Evolutionary conservation across 768 basidiomycete genomes (phyloP), one percentile per base, ranked within the genome.

Genomic region (Ramaria rubella): DNA sequence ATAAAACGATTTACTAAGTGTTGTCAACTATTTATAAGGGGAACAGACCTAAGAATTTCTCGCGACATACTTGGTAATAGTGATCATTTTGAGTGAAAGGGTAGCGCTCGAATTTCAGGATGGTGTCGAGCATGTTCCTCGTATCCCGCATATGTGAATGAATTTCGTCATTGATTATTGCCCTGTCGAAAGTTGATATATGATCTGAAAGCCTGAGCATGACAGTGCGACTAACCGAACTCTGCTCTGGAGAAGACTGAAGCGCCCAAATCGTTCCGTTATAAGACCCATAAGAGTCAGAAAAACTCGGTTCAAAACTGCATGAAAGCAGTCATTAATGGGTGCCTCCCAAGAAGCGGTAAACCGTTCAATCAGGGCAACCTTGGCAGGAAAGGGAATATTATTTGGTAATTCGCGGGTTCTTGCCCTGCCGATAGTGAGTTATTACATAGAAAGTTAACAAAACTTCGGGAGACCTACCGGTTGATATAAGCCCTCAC

Each of bases 81-180:
- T 75, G 74, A 4, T 56, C 60, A 55, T 77, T 79, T 60, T 73
- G 74, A 6, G 77, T 80, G 54, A 70, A 79, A 0, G 77, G 77
- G 1, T 46, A 30, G 5, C 17, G 43, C 43, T 45, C 43, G 43
- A n/a, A 45, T 24, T 45, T 24, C 43, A 45, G 43, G 7, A 45
- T 9, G 8, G 43, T 45, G 19, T n/a, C 17, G 24, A 45, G 43
- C 23, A 67, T 58, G 3, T 33, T 7, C 0, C 58, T 59, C 2
- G 73, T 64, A 5, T 52, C 61, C 1, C 34, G 58, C 36, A 68
- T 68, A 53, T 64, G 62, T 24, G 60, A 53, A n/a, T 69, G 65
- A 14, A 75, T 58, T 46, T 73, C 69, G 0, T 56, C 58, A 1
- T 42, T 56, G 23, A 72, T 63, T 11, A 69, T 43, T 1, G 51